Evolutionary conservation across 805 yeast genomes (phyloP), one percentile per base, ranked within the genome.

Genomic region (Dipodascopsis uninucleata): DNA sequence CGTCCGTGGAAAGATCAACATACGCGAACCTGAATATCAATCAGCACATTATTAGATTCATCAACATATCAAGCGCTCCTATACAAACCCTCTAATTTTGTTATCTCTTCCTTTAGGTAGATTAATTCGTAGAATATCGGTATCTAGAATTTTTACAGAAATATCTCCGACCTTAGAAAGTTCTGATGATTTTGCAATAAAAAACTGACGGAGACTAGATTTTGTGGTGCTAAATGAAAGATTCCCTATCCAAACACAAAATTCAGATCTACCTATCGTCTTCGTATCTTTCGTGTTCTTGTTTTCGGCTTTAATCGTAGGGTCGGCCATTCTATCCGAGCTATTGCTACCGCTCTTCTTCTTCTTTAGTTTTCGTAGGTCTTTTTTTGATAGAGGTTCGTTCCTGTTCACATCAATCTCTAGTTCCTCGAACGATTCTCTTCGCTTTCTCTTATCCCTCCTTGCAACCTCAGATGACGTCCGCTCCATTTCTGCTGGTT

Each of bases 231-330:
- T 93, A 59, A 82, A 93, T 0, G 96, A 74, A 52, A 93, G 67
- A 62, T 93, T 93, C 33, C 98, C 98, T 36, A 93, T 77, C 98
- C 98, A 93, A 28, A 88, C 93, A 35, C 94, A 94, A 58, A 68
- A 76, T 43, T 74, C 77, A 3, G 81, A 74, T 59, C 37, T 58
- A 12, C 60, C 47, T 43, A 35, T 55, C 63, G n/a, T 58, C 61
- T 16, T 58, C 67, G 21, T 58, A 61, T 20, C 52, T 25, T 39
- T 43, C 31, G 9, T 34, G 8, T 31, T 26, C 33, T 24, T 52
- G 46, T 29, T 52, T 47, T 57, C 53, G 10, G 49, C 55, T 23
- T 45, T 54, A n/a, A 53, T 53, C 39, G 60, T 44, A 28, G 47
- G 58, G 33, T 56, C 61, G 31, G 60, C 46, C 57, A 17, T 62